A percentile compares a stretch with the other conserved stretches of the same genome.
phyloP scores from a whole-genome alignment of 768 basidiomycete species.

The Lyophyllum atratum region DNA sequence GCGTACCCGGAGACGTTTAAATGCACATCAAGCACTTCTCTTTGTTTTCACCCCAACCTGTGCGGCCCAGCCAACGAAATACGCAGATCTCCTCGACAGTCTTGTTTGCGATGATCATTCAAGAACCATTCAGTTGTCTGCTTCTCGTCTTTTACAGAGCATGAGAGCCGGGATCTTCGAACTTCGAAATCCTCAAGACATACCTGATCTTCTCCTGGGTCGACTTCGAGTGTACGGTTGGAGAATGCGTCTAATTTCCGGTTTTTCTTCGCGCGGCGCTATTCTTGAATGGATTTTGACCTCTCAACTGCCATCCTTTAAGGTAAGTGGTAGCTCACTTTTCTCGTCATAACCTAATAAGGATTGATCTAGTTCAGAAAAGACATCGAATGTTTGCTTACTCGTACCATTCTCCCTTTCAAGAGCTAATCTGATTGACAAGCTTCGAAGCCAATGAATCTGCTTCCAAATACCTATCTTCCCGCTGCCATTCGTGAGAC shows the following conservation, averaged over 20 bases:
- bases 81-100: conserved; percentile 30
- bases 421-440: background rate
- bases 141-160: conserved; percentile 36
- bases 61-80: conserved; percentile 44
- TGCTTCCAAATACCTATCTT: background rate
- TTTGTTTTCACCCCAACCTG: conserved; percentile 43
- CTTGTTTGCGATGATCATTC: conserved; percentile 10
- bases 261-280: conserved; percentile 32
- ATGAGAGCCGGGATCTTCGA: conserved; percentile 43
- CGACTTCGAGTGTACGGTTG: conserved; percentile 38
- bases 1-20: background rate
- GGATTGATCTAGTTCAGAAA: background rate
- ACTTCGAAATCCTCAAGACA: conserved; percentile 41
- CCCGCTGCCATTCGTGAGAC: background rate
- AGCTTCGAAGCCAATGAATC: background rate
- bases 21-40: conserved; percentile 37
- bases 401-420: background rate
- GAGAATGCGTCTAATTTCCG: conserved; percentile 33
- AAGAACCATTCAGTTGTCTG: conserved; percentile 30
- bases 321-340: conserved; percentile 2
- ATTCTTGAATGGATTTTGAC: conserved; percentile 37
- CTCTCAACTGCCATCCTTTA: conserved; percentile 20
- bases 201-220: conserved; percentile 37
- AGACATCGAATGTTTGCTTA: conserved; percentile 5
- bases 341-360: background rate